Evolutionary conservation across 345 rosid species (phyloP).

Genomic region (Camelina hispida): DNA sequence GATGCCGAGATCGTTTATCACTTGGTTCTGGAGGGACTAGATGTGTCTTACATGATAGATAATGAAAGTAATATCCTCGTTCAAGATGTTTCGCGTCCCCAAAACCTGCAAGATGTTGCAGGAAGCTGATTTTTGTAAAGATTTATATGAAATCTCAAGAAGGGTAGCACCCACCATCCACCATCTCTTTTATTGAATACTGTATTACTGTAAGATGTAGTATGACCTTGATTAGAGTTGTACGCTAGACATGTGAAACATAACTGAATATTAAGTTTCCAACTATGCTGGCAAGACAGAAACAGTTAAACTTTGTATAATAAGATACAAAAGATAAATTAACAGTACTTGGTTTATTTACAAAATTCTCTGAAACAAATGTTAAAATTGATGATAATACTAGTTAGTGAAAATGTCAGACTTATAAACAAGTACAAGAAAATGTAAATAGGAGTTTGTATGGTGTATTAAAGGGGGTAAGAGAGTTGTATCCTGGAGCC

Average conservation of each 20-base stretch:
- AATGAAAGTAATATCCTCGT: conserved; percentile 59
- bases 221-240: not conserved
- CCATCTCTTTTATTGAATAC: conserved; percentile 3
- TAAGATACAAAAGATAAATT: conserved; percentile 6
- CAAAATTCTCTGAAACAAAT: not conserved
- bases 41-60: conserved; percentile 75
- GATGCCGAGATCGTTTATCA: conserved; percentile 55
- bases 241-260: not conserved
- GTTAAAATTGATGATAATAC: not conserved
- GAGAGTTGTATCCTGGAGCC: conserved; percentile 81
- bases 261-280: not conserved
- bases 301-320: not conserved
- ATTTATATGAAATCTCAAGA: conserved; percentile 6
- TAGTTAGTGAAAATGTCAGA: not conserved
- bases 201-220: not conserved
- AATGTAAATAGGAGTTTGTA: not conserved
- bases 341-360: conserved; percentile 22
- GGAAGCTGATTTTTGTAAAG: conserved; percentile 21
- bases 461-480: conserved; percentile 63
- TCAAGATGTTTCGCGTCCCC: conserved; percentile 51
- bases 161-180: conserved; percentile 9
- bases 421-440: not conserved
- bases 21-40: conserved; percentile 74
- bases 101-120: conserved; percentile 24
- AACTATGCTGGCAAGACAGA: not conserved